Evolutionary conservation across 306 rosid genomes (phyloP).

Genomic region (Bauhinia variegata): DNA sequence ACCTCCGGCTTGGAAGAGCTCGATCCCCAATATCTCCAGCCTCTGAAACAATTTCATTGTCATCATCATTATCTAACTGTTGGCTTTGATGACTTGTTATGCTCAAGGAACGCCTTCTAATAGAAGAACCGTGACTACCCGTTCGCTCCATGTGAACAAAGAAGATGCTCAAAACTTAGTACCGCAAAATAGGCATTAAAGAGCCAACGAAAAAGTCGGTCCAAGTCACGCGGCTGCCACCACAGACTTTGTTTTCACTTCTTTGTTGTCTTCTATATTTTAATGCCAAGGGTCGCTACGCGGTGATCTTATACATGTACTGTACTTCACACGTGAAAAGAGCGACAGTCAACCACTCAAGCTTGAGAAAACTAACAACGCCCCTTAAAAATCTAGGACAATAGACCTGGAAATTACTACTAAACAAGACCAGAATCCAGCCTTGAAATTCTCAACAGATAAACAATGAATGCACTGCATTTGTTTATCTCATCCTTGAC

Average conservation of each 20-base stretch:
- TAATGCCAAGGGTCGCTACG: neutral
- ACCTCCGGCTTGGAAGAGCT: constrained; percentile 58
- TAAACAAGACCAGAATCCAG: neutral
- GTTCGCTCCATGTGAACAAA: constrained; percentile 41
- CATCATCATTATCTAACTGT: constrained; percentile 46
- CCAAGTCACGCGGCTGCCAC: neutral
- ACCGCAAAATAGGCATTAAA: constrained; percentile 11
- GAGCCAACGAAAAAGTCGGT: neutral
- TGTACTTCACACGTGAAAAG: neutral
- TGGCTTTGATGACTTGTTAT: constrained; percentile 42
- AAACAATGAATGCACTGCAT: neutral
- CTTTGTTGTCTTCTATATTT: no score
- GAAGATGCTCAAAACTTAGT: neutral
- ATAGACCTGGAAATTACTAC: neutral
- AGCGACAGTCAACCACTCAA: constrained; percentile 5
- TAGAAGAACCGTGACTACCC: constrained; percentile 52
- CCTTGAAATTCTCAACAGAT: neutral
- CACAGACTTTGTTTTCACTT: constrained; percentile 6
- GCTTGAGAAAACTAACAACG: neutral
- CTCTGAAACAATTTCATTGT: constrained; percentile 65
- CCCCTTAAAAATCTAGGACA: no score
- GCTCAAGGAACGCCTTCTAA: constrained; percentile 60
- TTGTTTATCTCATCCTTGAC: neutral
- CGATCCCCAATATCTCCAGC: constrained; percentile 94
- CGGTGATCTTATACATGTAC: neutral